Conservation (phyloP, 1,139 yeast genomes). For the Lodderomyces elongisporus region DNA sequence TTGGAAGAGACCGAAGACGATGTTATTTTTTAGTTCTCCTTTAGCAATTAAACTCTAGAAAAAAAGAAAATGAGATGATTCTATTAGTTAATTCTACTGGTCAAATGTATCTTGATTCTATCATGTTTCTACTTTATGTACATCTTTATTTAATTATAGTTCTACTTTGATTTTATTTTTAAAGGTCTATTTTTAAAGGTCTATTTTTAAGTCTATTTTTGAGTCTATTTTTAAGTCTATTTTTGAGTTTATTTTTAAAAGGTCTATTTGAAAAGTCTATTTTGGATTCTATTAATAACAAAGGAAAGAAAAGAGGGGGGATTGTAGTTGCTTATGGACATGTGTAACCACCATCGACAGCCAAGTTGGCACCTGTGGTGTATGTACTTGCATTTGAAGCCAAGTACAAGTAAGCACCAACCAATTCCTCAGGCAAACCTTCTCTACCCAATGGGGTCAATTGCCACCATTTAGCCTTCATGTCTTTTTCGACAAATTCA, state of each 20-base stretch:
- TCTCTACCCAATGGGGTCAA: slow-evolving; percentile 74
- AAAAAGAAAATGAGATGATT: background rate
- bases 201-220: too few species aligned
- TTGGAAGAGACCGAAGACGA: slow-evolving; percentile 41
- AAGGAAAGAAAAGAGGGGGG: too few species aligned
- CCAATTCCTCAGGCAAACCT: slow-evolving; percentile 76
- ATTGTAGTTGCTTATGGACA: slow-evolving; percentile 38
- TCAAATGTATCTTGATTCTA: background rate
- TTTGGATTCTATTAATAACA: too few species aligned
- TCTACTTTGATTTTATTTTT: too few species aligned
- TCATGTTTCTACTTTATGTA: background rate
- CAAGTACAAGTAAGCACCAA: slow-evolving; percentile 75
- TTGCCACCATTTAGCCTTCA: slow-evolving; percentile 34
- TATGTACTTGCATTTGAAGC: slow-evolving; percentile 78
- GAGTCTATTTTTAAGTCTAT: background rate
- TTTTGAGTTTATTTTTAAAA: slow-evolving; percentile 1
- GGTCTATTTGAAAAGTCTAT: slow-evolving; percentile 1
- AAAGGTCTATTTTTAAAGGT: too few species aligned
- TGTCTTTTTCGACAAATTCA: slow-evolving; percentile 34
- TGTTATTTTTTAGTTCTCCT: slow-evolving; percentile 29
- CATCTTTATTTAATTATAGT: background rate
- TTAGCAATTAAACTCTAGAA: background rate
- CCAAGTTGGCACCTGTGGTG: slow-evolving; percentile 76
- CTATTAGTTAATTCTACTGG: background rate
- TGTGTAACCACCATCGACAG: slow-evolving; percentile 83